A percentile compares a stretch with the other conserved stretches of the same genome.
Conservation (phyloP, 2,329 filamentous ascomycete species). For the Curvularia sp. region DNA sequence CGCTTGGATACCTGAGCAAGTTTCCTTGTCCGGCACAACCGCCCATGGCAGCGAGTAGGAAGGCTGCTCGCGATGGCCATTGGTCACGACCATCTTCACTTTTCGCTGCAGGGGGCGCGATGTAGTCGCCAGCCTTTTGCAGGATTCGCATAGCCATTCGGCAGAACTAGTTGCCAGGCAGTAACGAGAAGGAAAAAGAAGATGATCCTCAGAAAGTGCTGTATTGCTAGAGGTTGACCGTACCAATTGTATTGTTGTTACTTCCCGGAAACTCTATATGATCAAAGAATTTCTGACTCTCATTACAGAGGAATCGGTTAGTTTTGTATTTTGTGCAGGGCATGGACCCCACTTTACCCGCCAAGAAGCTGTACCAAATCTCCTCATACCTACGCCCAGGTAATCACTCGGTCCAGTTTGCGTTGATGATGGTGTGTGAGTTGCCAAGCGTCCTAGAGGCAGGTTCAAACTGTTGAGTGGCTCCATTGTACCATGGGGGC, state of each 20-base stretch:
- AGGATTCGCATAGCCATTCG: constrained; percentile 28
- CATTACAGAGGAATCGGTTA: constrained; percentile 5
- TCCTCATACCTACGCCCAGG: constrained; percentile 4
- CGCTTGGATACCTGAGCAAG: constrained; percentile 64
- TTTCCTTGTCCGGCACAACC: constrained; percentile 67
- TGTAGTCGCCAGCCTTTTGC: constrained; percentile 37
- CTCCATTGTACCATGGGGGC: not conserved
- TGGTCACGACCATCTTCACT: constrained; percentile 58
- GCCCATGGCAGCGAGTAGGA: constrained; percentile 66
- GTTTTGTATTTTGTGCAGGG: constrained; percentile 29
- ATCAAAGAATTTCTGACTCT: not conserved
- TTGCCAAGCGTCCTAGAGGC: constrained; percentile 6
- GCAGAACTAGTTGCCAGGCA: not conserved
- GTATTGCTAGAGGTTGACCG: not conserved
- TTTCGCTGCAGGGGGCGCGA: constrained; percentile 47
- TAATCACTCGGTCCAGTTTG: constrained; percentile 5
- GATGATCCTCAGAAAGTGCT: constrained; percentile 1
- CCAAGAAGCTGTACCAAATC: constrained; percentile 24
- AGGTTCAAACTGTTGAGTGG: constrained; percentile 5
- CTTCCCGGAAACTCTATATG: not conserved
- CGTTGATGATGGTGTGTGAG: constrained; percentile 8
- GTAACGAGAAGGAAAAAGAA: not conserved
- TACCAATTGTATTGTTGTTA: not conserved
- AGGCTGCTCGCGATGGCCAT: constrained; percentile 64
- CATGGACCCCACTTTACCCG: constrained; percentile 19